Percentiles rank a stretch among this genome's conserved stretches.
Evolutionary conservation across 441 rosid species (phyloP).

Genomic region (Jatropha podagrica): DNA sequence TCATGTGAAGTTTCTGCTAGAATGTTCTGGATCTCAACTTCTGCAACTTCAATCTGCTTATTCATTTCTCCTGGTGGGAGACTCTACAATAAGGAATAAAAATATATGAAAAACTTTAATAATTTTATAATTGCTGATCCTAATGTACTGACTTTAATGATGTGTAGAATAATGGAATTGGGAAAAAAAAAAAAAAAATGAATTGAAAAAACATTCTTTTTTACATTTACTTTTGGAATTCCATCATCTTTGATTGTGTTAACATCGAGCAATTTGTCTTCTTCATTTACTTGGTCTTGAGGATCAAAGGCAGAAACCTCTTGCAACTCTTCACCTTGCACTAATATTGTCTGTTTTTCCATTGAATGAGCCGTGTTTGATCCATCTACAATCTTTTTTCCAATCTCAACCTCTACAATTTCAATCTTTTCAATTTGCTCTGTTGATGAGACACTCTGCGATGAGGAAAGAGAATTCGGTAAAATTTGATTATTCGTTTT

Average conservation of each 20-base stretch:
- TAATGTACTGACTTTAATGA: too few species aligned
- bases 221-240: conserved; percentile 14
- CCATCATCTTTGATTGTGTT: not conserved
- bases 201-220: not conserved
- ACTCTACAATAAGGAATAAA: conserved; percentile 13
- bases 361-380: conserved; percentile 5
- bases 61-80: conserved; percentile 17
- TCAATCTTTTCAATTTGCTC: conserved; percentile 20
- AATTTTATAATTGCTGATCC: too few species aligned
- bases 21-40: conserved; percentile 13
- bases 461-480: too few species aligned
- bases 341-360: conserved; percentile 23
- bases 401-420: conserved; percentile 16
- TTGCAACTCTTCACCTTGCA: conserved; percentile 14
- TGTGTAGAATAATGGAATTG: too few species aligned
- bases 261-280: not conserved
- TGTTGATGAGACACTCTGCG: conserved; percentile 6
- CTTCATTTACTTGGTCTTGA: conserved; percentile 28
- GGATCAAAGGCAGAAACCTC: conserved; percentile 22
- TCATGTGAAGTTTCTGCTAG: conserved; percentile 11
- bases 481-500: not conserved
- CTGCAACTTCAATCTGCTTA: conserved; percentile 16
- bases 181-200: too few species aligned
- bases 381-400: conserved; percentile 20
- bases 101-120: too few species aligned